phyloP scores from a whole-genome alignment of 2,329 filamentous ascomycete species.

The Fusarium sp. region DNA sequence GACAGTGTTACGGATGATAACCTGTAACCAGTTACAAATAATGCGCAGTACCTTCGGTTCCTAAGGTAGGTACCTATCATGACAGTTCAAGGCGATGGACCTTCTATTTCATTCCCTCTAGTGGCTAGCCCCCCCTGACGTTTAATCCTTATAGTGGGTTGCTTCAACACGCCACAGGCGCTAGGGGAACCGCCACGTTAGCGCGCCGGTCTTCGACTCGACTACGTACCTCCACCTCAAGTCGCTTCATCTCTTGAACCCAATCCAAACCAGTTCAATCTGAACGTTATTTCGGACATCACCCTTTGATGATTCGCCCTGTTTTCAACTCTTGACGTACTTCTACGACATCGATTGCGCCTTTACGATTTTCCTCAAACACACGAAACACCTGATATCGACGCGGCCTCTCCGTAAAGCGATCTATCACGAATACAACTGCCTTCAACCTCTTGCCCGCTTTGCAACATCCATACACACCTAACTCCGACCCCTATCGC shows the following conservation, averaged over 20 bases:
- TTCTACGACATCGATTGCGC: not conserved
- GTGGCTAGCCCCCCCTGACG: not conserved
- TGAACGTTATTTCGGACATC: constrained; percentile 30
- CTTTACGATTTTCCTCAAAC: not conserved
- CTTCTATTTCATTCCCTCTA: not conserved
- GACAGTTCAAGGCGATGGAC: constrained; percentile 1
- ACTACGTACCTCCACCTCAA: constrained; percentile 12
- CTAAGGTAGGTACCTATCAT: no score
- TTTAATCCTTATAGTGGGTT: constrained; percentile 29
- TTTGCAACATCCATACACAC: constrained; percentile 28
- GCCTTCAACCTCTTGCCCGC: constrained; percentile 12
- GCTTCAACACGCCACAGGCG: constrained; percentile 35
- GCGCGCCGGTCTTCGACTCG: constrained; percentile 19
- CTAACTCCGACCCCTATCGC: constrained; percentile 17
- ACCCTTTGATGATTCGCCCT: constrained; percentile 6
- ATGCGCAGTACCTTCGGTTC: not conserved
- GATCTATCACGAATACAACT: not conserved
- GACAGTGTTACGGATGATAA: not conserved
- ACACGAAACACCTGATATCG: not conserved
- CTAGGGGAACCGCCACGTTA: constrained; percentile 42
- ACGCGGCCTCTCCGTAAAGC: not conserved
- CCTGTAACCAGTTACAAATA: not conserved
- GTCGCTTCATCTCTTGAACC: constrained; percentile 33
- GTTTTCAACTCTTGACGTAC: constrained; percentile 1
- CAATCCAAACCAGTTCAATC: constrained; percentile 12